phyloP scores from a whole-genome alignment of 495 filamentous ascomycete genomes.

The Daldinia grandis region DNA sequence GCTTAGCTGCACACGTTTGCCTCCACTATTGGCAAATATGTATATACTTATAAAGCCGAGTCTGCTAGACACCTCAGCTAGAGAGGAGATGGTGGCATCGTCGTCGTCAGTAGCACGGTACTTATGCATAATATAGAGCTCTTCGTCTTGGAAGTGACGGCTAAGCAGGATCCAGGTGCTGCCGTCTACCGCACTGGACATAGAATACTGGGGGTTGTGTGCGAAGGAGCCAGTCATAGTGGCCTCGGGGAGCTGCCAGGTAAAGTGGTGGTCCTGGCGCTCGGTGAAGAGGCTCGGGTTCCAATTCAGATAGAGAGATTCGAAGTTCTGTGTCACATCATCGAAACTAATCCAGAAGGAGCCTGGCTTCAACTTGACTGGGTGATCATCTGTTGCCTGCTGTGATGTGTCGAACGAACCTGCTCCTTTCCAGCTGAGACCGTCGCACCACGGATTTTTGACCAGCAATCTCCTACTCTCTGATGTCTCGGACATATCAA shows the following conservation, averaged over 20 bases:
- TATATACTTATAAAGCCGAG: slow-evolving; percentile 87
- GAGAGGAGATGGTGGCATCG: slow-evolving; percentile 37
- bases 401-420: slow-evolving; percentile 35
- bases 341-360: slow-evolving; percentile 93
- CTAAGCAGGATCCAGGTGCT: slow-evolving; percentile 85
- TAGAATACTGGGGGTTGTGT: slow-evolving; percentile 82
- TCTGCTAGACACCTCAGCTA: slow-evolving; percentile 53
- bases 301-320: slow-evolving; percentile 97
- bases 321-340: slow-evolving; percentile 86
- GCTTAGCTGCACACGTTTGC: slow-evolving; percentile 74
- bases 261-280: slow-evolving; percentile 88
- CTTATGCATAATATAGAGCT: slow-evolving; percentile 53
- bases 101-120: slow-evolving; percentile 44
- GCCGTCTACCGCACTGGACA: slow-evolving; percentile 64
- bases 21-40: slow-evolving; percentile 71
- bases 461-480: slow-evolving; percentile 75
- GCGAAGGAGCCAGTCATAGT: slow-evolving; percentile 70
- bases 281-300: slow-evolving; percentile 84
- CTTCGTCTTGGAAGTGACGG: slow-evolving; percentile 74
- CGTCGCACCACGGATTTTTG: slow-evolving; percentile 96
- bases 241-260: slow-evolving; percentile 76
- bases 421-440: slow-evolving; percentile 67
- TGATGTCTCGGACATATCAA: slow-evolving; percentile 74
- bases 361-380: slow-evolving; percentile 61
- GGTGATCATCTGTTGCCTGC: slow-evolving; percentile 33